Percentiles rank a stretch among this genome's conserved stretches.
Evolutionary conservation across 768 basidiomycete genomes (phyloP).

Genomic region (Pholiota microspora): DNA sequence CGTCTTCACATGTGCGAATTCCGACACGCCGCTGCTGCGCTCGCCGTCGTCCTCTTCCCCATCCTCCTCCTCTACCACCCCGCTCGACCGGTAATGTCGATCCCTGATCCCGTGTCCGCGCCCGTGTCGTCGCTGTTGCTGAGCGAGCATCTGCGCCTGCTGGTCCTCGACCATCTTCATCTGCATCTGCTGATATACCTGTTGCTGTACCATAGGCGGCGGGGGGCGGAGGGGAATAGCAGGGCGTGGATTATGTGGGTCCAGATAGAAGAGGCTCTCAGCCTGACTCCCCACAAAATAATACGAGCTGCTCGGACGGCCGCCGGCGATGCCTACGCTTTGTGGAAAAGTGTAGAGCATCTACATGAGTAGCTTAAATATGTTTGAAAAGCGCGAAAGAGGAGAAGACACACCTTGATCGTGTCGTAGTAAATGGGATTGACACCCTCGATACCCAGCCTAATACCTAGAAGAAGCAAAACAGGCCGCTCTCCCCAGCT

Average conservation of each 20-base stretch:
- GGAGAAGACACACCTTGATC: slow-evolving; percentile 37
- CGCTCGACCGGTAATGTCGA: background rate
- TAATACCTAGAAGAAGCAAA: slow-evolving; percentile 79
- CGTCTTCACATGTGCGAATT: background rate
- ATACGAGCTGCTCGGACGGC: slow-evolving; percentile 94
- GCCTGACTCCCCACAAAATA: slow-evolving; percentile 96
- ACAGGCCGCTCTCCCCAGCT: slow-evolving; percentile 86
- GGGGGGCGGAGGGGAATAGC: slow-evolving; percentile 65
- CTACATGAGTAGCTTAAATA: slow-evolving; percentile 35
- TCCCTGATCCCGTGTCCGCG: background rate
- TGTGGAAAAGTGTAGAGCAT: slow-evolving; percentile 90
- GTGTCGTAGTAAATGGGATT: slow-evolving; percentile 94
- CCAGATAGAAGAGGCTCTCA: slow-evolving; percentile 81
- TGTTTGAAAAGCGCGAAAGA: background rate
- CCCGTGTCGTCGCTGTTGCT: background rate
- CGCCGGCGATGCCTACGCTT: slow-evolving; percentile 95
- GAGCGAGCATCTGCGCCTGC: background rate
- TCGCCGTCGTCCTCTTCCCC: background rate
- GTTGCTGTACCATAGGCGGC: background rate
- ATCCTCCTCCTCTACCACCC: slow-evolving; percentile 10
- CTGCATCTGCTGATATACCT: background rate
- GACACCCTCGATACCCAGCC: slow-evolving; percentile 89
- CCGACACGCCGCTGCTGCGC: background rate
- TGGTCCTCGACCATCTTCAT: background rate
- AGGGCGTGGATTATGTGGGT: slow-evolving; percentile 77